Evolutionary conservation across 2,329 filamentous ascomycete species (phyloP).

Genomic region (Paracamarosporium sp.): DNA sequence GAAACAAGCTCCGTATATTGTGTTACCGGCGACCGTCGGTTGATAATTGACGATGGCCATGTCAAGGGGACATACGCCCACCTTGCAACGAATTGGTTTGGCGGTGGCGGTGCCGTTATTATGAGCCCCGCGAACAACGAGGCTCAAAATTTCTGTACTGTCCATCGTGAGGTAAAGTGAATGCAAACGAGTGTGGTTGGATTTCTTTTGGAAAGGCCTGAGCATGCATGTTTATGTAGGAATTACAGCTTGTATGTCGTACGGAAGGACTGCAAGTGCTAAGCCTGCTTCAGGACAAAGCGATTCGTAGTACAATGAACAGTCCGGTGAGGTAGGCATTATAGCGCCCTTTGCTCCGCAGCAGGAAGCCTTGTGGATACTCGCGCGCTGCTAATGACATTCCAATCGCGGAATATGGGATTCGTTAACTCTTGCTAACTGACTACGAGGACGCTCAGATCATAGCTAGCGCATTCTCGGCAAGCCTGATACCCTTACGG

Average conservation of each 20-base stretch:
- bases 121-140: not conserved
- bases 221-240: not conserved
- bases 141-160: not conserved
- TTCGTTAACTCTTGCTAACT: not conserved
- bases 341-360: not conserved
- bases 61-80: conserved; percentile 50
- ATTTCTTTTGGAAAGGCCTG: not conserved
- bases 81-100: not conserved
- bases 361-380: not conserved
- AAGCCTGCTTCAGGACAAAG: not conserved
- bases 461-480: not conserved
- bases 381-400: not conserved
- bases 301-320: not conserved
- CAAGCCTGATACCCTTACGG: not conserved
- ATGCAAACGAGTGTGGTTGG: not conserved
- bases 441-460: not conserved
- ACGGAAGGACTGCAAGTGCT: not conserved
- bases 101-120: not conserved
- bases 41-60: conserved; percentile 59
- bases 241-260: not conserved
- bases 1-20: conserved; percentile 59
- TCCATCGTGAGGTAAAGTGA: not conserved
- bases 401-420: not conserved
- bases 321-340: not conserved
- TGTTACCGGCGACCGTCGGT: conserved; percentile 58